Evolutionary conservation across 306 rosid species (phyloP).

Genomic region (Cucurbita argyrosperma): DNA sequence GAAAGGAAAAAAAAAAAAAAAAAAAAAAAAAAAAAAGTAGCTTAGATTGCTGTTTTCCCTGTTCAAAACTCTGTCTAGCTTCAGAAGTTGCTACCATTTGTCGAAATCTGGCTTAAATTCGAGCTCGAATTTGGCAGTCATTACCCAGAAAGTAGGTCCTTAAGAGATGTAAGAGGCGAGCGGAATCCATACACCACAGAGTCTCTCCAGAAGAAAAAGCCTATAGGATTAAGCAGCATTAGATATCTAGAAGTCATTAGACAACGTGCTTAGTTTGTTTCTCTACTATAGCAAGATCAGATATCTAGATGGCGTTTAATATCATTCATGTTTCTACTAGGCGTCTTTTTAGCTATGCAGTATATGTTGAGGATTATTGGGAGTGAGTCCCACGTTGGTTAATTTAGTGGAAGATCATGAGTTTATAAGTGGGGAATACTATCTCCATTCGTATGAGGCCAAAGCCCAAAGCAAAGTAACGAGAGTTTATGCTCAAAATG

Average conservation of each 20-base stretch:
- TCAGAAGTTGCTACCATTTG: neutral
- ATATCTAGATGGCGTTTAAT: neutral
- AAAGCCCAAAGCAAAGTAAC: no score
- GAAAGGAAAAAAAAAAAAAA: no score
- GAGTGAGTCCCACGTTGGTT: no score
- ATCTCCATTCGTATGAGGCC: no score
- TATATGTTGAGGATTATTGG: no score
- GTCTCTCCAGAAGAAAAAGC: slow-evolving; percentile 3
- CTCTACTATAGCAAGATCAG: neutral
- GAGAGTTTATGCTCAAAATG: no score
- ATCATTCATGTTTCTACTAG: neutral
- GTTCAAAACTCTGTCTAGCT: neutral
- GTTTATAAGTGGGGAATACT: no score
- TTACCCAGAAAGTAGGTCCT: neutral
- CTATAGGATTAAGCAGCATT: neutral
- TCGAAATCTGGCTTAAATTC: neutral
- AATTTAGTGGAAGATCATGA: no score
- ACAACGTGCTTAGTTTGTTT: neutral
- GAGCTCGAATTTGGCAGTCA: neutral
- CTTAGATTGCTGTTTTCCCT: neutral
- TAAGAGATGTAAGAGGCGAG: neutral
- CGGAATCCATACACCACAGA: neutral
- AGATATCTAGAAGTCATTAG: neutral
- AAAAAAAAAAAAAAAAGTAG: neutral
- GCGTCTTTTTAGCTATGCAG: no score